Base-by-base conservation (phyloP, 2,329 filamentous ascomycete genomes). In the Polychaeton citri region DNA sequence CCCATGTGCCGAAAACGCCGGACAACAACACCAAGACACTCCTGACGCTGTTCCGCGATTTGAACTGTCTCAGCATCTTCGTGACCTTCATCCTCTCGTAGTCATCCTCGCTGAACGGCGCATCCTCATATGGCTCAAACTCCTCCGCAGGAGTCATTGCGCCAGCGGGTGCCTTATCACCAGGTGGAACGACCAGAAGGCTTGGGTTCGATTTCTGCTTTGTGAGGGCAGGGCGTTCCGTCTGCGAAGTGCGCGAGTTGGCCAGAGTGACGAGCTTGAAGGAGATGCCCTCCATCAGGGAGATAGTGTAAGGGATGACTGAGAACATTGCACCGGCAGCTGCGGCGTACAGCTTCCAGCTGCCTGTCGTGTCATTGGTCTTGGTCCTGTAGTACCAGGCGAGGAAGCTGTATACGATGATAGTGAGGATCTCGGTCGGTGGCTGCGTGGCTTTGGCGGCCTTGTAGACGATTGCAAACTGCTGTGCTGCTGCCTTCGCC, bases 121-220 rank as follows among this genome's bases (percentile, higher is more conserved):
- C 35, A 35, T 43, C 41, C 19, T 41, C 41, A n/a, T 38, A 43
- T 7, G 41, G 41, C 34, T 43, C 41, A 28, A 43, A 43, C 26
- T 43, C 41, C 24, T 43, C 41, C 5, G 35, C 35, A 3, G 41
- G 41, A 21, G 41, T 43, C 5, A 43, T 41, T 2, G 38, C 34
- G 19, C 34, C 34, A 28, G 24, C 15, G 12, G 12, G 12, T 12
- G 24, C 12, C 12, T 15, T 15, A 7, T 10, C 24, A 15, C 24
- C 7, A 28, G 24, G 24, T 15, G 24, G 24, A 5, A 28, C 24
- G 12, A 28, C 24, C 24, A 28, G 7, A 7, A 28, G 24, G 15
- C 24, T 28, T 10, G 24, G 24, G 24, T 28, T 28, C 12, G 24
- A 28, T 7, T 28, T 10, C 7, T 15, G 12, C 24, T 28, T 28